Conservation (phyloP, 495 filamentous ascomycete species). For the Friedmanniomyces simplex region DNA sequence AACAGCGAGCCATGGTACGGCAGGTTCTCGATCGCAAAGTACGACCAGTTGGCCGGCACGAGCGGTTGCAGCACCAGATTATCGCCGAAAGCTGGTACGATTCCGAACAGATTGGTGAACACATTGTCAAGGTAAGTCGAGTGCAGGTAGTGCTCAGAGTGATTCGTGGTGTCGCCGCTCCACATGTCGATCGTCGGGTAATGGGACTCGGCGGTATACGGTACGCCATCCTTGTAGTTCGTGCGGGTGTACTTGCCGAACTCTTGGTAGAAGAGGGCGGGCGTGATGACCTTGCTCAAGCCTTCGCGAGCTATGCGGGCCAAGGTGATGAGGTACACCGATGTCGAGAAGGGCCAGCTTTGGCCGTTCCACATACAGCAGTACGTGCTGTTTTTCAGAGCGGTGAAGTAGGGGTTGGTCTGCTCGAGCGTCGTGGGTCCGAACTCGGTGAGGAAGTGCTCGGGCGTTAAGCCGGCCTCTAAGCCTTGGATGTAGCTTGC, state of each 20-base stretch:
- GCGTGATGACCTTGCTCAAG: slow-evolving; percentile 13
- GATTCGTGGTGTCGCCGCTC: slow-evolving; percentile 34
- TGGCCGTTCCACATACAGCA: slow-evolving; percentile 41
- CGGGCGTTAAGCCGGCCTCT: slow-evolving; percentile 30
- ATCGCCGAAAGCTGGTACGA: slow-evolving; percentile 32
- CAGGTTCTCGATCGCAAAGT: slow-evolving; percentile 38
- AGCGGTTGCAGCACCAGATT: slow-evolving; percentile 34
- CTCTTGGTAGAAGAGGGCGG: slow-evolving; percentile 29
- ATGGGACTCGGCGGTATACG: slow-evolving; percentile 39
- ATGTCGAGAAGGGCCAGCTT: slow-evolving; percentile 39
- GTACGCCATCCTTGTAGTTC: slow-evolving; percentile 35
- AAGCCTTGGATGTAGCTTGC: slow-evolving; percentile 26
- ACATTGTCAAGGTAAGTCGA: slow-evolving; percentile 40
- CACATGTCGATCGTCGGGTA: slow-evolving; percentile 34
- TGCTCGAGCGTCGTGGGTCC: slow-evolving; percentile 39
- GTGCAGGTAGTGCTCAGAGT: slow-evolving; percentile 39
- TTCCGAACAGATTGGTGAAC: slow-evolving; percentile 37
- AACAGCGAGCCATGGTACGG: slow-evolving; percentile 37
- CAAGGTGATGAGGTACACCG: slow-evolving; percentile 31
- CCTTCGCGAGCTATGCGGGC: slow-evolving; percentile 15
- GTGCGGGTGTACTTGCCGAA: slow-evolving; percentile 34
- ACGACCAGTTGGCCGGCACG: slow-evolving; percentile 34
- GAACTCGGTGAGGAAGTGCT: slow-evolving; percentile 34
- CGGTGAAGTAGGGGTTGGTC: slow-evolving; percentile 34
- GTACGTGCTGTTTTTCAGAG: slow-evolving; percentile 31